Evolutionary conservation across 23 red algal species (phyloP), one percentile per base, ranked within the genome.

Genomic region (Gracilaria domingensis): DNA sequence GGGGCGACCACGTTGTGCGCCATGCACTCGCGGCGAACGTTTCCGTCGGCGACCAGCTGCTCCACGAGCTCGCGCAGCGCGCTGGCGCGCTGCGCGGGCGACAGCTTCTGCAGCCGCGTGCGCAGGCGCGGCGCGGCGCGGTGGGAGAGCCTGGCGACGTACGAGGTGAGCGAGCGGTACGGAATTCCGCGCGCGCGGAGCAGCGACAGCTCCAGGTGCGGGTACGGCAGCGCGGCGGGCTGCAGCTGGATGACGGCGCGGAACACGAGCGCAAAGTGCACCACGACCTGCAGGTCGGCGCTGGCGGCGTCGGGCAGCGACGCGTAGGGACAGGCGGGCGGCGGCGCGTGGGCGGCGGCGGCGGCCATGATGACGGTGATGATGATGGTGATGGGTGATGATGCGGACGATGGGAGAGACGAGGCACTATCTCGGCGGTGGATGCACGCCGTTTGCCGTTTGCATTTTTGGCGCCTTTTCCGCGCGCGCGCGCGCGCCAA

Each of bases 251-350:
- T 33, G 72, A 42, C 45, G 26, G 5, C 72, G 39, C 42, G 72
- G 26, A 77, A 77, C 34, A 77, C 72, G 13, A 77, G 72, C 21
- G 20, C 39, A 34, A 77, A 77, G 20, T 77, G 72, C 42, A 77
- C 72, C 12, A 77, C 45, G 26, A 77, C 72, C 18, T 77, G 72
- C 3, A 77, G 72, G 42, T 77, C 30, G 23, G 42, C 7, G 40
- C 72, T 45, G 12, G 20, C 72, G 21, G 72, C 35, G 39, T 77
- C 39, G 3, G 72, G 42, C 8, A 77, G 72, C 13, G 72, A 49
- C 40, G 72, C 25, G 45, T 77, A 77, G 23, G 72, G 72, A 20
- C 72, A 77, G 2, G 40, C 12, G 5, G 40, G n/a, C n/a, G n/a
- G n/a, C n/a, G n/a, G n/a, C n/a, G 67, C 33, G 21, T 17, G 25